A percentile compares a stretch with the other conserved stretches of the same genome.
Conservation (phyloP, 306 rosid genomes). For the Quercus rubra region DNA sequence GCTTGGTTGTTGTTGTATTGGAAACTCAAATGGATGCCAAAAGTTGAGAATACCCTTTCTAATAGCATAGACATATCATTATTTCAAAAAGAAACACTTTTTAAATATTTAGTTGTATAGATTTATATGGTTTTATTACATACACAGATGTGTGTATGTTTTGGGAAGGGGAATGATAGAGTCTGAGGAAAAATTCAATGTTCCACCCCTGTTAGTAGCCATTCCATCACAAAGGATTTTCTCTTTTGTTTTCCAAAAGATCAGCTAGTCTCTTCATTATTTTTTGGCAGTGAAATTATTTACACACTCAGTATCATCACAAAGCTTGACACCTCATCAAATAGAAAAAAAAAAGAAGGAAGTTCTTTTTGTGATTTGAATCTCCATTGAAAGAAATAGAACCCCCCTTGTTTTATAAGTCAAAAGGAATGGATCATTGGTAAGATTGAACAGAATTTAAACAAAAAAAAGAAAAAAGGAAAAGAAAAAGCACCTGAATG, state of each 20-base stretch:
- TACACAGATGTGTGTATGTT: too few species aligned
- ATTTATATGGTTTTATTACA: too few species aligned
- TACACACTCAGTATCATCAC: neutral
- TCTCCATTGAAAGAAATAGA: neutral
- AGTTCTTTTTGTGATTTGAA: neutral
- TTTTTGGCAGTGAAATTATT: neutral
- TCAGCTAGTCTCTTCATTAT: neutral
- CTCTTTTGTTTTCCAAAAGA: neutral
- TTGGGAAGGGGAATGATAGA: too few species aligned
- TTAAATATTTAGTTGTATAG: too few species aligned
- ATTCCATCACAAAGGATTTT: neutral
- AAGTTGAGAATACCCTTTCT: too few species aligned
- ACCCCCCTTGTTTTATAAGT: too few species aligned
- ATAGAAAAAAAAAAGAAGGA: neutral
- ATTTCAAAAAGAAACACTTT: too few species aligned
- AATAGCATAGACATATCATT: too few species aligned
- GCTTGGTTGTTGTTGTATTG: too few species aligned
- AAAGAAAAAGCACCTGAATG: constrained; percentile 41
- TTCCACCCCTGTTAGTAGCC: neutral
- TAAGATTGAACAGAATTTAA: neutral
- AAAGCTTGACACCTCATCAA: neutral
- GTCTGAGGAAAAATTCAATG: too few species aligned
- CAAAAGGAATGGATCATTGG: neutral
- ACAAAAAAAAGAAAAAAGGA: too few species aligned
- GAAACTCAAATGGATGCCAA: too few species aligned